Evolutionary conservation across 371 early-diverging fungal genomes (phyloP).

Genomic region (Smittium mucronatum): DNA sequence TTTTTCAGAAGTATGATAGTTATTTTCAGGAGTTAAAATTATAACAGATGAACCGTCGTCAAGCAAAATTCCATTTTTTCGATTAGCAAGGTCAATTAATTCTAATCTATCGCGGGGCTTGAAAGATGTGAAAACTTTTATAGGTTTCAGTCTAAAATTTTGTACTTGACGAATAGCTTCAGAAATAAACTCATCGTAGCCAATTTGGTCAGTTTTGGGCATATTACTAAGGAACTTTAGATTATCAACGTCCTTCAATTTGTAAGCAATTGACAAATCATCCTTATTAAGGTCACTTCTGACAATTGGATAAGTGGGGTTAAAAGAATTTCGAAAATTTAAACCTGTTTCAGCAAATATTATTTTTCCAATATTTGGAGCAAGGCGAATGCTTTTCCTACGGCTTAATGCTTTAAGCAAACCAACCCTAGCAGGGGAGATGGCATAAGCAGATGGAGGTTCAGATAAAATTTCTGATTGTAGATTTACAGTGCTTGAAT

Average conservation of each 20-base stretch:
- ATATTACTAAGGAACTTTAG: conserved; percentile 28
- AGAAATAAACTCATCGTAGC: conserved; percentile 14
- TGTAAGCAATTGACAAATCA: conserved; percentile 18
- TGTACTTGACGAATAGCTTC: background rate
- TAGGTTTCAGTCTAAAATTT: background rate
- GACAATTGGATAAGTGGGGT: conserved; percentile 1
- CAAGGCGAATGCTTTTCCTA: conserved; percentile 32
- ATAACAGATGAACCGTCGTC: background rate
- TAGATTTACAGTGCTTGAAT: conserved; percentile 9
- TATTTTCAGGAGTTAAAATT: background rate
- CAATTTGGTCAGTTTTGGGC: conserved; percentile 32
- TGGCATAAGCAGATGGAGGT: conserved; percentile 10
- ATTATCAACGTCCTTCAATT: conserved; percentile 29
- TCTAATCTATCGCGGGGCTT: background rate
- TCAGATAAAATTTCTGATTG: conserved; percentile 2
- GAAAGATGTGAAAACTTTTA: background rate
- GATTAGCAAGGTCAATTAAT: background rate
- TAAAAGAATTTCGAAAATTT: conserved; percentile 13
- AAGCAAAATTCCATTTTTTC: background rate
- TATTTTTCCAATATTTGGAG: conserved; percentile 30
- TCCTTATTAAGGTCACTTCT: conserved; percentile 12
- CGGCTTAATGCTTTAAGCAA: conserved; percentile 31
- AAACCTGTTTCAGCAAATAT: conserved; percentile 26
- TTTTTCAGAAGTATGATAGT: background rate
- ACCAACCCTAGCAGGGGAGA: conserved; percentile 33